phyloP scores from a whole-genome alignment of 2,329 filamentous ascomycete species.

The Fusarium beomiforme region DNA sequence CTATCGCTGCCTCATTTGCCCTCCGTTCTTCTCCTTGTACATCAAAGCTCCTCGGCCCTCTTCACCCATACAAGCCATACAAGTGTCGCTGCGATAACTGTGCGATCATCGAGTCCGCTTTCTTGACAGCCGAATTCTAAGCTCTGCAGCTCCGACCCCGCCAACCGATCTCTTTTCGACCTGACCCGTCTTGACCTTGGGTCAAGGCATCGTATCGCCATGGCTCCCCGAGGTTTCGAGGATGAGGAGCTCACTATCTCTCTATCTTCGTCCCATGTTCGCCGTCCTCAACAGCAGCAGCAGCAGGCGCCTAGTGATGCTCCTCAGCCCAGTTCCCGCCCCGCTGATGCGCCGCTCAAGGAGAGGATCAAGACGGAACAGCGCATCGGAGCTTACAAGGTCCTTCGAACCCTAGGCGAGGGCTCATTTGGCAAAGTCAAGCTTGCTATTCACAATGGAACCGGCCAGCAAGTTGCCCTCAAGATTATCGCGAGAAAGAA shows the following conservation, averaged over 20 bases:
- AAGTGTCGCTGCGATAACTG: background rate
- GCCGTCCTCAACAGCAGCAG: conserved; percentile 55
- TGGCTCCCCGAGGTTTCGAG: conserved; percentile 71
- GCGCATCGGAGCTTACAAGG: conserved; percentile 90
- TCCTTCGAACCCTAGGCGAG: conserved; percentile 90
- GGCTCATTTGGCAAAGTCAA: conserved; percentile 99
- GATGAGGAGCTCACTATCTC: conserved; percentile 87
- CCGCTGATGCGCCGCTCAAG: conserved; percentile 49
- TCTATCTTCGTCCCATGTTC: conserved; percentile 71
- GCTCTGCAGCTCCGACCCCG: conserved; percentile 15
- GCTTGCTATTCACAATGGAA: conserved; percentile 90
- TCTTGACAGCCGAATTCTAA: conserved; percentile 5
- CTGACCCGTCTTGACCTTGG: conserved; percentile 27
- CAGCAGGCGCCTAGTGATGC: conserved; percentile 39
- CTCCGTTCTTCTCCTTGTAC: background rate
- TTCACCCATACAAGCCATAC: background rate
- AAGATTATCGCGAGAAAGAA: conserved; percentile 98
- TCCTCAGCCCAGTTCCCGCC: conserved; percentile 43
- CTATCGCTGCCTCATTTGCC: conserved; percentile 22
- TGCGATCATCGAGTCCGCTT: background rate
- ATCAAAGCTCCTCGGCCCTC: background rate
- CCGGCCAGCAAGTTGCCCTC: conserved; percentile 92
- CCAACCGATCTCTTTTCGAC: conserved; percentile 17
- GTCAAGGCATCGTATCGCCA: conserved; percentile 44
- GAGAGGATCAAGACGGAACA: conserved; percentile 74